Evolutionary conservation across 805 yeast genomes (phyloP), one percentile per base, ranked within the genome.

Genomic region (Suhomyces xylopsoci): DNA sequence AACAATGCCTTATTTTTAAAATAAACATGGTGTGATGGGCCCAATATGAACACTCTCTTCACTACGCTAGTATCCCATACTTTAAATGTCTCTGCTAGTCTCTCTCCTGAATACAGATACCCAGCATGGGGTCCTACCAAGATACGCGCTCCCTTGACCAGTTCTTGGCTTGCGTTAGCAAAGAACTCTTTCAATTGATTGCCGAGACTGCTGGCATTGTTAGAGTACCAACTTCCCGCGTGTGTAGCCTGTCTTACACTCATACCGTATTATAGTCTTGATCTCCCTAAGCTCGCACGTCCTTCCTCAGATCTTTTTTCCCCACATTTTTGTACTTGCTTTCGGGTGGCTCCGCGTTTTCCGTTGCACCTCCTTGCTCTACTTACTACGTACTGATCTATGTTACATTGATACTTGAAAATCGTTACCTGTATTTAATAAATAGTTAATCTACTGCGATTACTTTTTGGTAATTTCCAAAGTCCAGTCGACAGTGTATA

Each of bases 11-110:
- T 75, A 25, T 86, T 85, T 52, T 75, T 75, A 71, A 88, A 90
- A 65, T 87, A 92, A 7, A 88, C 85, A 67, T 89, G 96, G 65
- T 94, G 99, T 0, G 97, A 88, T 0, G 99, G 99, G 0, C 98
- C 97, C 64, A 94, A 66, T 1, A 94, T 74, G 58, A 94, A 88
- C 1, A 94, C 81, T 17, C 93, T 74, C 58, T 82, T 78, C 17
- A 78, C 77, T 8, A 71, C 71, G 1, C 78, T 58, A 0, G 83
- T 66, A 62, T 89, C 96, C 80, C 93, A 81, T 0, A 83, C 80
- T 1, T 78, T 78, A 61, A 88, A 93, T 0, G 96, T 81, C 63
- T 88, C 84, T 0, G 92, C 94, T 59, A 93, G 77, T 0, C 89
- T 82, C 6, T 73, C 69, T 0, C 97, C 97, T 40, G 96, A 86